Evolutionary conservation across 495 filamentous ascomycete genomes (phyloP).

Genomic region (Physcia stellaris): DNA sequence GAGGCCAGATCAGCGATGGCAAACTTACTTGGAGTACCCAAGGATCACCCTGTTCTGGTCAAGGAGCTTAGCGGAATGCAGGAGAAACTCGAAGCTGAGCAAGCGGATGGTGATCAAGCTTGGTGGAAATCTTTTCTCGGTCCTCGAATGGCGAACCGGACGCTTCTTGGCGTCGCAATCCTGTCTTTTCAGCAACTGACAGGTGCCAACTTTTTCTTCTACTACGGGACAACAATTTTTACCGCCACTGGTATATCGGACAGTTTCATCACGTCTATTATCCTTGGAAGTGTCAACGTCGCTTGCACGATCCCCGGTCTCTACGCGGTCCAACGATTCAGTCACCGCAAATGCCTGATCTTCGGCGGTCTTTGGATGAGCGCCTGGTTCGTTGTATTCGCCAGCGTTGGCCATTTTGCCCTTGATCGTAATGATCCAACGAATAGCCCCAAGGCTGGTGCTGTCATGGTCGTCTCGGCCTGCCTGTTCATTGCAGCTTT

Average conservation of each 20-base stretch:
- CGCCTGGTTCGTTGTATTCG: constrained; percentile 60
- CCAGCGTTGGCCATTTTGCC: constrained; percentile 55
- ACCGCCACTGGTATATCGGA: constrained; percentile 51
- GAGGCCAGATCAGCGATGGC: constrained; percentile 58
- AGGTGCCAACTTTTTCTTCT: constrained; percentile 69
- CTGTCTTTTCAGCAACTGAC: constrained; percentile 59
- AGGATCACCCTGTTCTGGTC: constrained; percentile 48
- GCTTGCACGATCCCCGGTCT: constrained; percentile 58
- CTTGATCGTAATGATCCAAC: constrained; percentile 43
- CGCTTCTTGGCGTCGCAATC: constrained; percentile 51
- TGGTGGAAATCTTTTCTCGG: constrained; percentile 59
- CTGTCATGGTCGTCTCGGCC: constrained; percentile 63
- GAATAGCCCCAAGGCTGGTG: constrained; percentile 39
- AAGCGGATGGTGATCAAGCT: constrained; percentile 36
- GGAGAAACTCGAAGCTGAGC: constrained; percentile 50
- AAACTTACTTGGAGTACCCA: constrained; percentile 53
- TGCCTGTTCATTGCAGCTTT: constrained; percentile 55
- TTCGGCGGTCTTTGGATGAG: constrained; percentile 55
- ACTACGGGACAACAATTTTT: constrained; percentile 67
- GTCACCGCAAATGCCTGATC: constrained; percentile 54
- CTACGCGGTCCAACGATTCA: constrained; percentile 56
- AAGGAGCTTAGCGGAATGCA: constrained; percentile 55
- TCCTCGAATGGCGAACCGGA: constrained; percentile 61
- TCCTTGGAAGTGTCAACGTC: constrained; percentile 63
- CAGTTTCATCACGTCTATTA: constrained; percentile 59